Evolutionary conservation across 805 yeast genomes (phyloP).

Genomic region (Starmerella lactis-condensi): DNA sequence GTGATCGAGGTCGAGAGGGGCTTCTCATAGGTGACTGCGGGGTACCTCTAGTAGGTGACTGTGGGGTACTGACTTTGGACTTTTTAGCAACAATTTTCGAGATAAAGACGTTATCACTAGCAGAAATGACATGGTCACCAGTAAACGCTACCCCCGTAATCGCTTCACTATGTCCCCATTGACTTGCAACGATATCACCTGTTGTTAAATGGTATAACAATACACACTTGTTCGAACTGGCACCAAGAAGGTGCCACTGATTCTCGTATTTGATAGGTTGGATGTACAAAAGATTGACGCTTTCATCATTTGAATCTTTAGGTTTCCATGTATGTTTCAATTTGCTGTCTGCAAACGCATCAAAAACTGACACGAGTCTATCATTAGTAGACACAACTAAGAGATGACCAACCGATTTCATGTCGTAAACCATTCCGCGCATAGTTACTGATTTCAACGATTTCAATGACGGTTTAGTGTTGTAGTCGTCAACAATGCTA

Average conservation of each 20-base stretch:
- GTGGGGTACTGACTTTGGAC: not conserved
- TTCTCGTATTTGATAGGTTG: conserved; percentile 1
- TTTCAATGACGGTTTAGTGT: conserved; percentile 29
- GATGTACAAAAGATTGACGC: conserved; percentile 9
- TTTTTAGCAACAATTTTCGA: not conserved
- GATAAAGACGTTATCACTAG: conserved; percentile 12
- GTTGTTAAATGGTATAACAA: conserved; percentile 30
- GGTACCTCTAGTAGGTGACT: conserved; percentile 4
- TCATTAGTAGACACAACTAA: conserved; percentile 13
- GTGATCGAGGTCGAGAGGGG: conserved; percentile 2
- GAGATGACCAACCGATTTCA: conserved; percentile 16
- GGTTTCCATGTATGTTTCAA: conserved; percentile 7
- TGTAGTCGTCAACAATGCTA: conserved; percentile 26
- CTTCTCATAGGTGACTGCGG: conserved; percentile 4
- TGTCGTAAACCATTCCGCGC: conserved; percentile 33
- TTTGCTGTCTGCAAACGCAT: conserved; percentile 8
- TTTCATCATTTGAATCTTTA: conserved; percentile 10
- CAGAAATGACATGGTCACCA: conserved; percentile 5
- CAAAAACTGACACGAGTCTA: conserved; percentile 9
- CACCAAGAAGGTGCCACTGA: conserved; percentile 16
- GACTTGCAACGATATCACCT: conserved; percentile 32
- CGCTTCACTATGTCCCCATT: conserved; percentile 44
- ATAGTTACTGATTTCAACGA: too few relatives aligned
- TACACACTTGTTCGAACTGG: conserved; percentile 39
- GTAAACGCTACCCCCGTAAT: conserved; percentile 27